Base-by-base conservation (phyloP, 495 filamentous ascomycete genomes). In the Aspergillus indologenus region DNA sequence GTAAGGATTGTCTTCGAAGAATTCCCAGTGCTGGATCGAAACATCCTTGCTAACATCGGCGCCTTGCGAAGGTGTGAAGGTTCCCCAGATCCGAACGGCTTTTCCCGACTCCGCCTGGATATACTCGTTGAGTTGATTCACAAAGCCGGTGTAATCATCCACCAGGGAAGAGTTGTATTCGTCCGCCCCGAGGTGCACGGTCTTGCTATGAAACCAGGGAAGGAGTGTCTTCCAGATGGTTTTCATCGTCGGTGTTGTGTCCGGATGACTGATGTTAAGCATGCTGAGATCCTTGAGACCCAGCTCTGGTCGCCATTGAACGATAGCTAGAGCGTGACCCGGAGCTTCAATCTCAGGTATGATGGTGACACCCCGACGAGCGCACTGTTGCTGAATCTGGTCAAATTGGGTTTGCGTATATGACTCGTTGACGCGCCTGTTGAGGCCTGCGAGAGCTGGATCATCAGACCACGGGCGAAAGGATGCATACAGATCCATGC, bases 291-390 rank as follows among this genome's bases (percentile, higher is more conserved):
- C 71, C 12, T 53, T 61, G 17, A 82, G 71, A n/a, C 69, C 80
- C 2, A 83, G 61, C 54, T 79, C 72, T 0, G 79, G 78, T 53
- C 77, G 80, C 80, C 80, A 83, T 54, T 82, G 77, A 2, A 74
- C 70, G 19, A 82, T 79, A 24, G 75, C 74, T 2, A 83, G 64
- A 0, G 78, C 72, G 55, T 83, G 80, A 1, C 78, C 79, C 0
- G 80, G 80, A 8, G 79, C 75, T 57, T 83, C 80, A 23, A 83
- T 80, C 62, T 83, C 80, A 0, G 80, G 79, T 17, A 83, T 72
- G 22, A 82, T 67, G 31, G 78, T 78, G 1, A 82, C 78, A 18
- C 80, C 80, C 22, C 80, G 70, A 15, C 68, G 64, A 19, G 71
- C 79, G 56, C 80, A 83, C 31, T 66, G 56, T 1, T 59, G 65